Percentiles rank a stretch among this genome's conserved stretches.
Conservation (phyloP, 2,329 filamentous ascomycete species). For the Xylaria sp. region DNA sequence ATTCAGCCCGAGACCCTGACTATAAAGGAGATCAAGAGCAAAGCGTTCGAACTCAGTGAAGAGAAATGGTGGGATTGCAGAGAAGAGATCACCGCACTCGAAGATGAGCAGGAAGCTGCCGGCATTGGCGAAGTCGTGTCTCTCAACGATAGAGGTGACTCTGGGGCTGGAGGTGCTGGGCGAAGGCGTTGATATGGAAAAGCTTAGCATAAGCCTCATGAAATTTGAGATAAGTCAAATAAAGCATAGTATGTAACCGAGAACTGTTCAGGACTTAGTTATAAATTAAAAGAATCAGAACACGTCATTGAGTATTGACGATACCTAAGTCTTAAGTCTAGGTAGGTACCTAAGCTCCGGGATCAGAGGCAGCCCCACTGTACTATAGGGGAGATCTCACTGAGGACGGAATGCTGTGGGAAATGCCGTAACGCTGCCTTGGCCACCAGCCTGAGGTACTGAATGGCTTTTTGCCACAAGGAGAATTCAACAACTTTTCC, state of each 20-base stretch:
- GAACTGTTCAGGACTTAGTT: neutral
- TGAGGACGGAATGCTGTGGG: slow-evolving; percentile 1
- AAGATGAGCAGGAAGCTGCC: slow-evolving; percentile 95
- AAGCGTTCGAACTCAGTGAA: slow-evolving; percentile 89
- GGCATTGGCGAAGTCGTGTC: slow-evolving; percentile 95
- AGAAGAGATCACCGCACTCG: slow-evolving; percentile 89
- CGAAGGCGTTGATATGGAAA: slow-evolving; percentile 44
- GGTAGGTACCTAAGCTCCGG: neutral
- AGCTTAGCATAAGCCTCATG: neutral
- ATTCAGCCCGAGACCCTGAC: slow-evolving; percentile 73
- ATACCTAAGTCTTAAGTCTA: neutral
- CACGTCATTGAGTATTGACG: no score
- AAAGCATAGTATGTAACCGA: neutral
- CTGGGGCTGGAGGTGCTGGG: slow-evolving; percentile 59
- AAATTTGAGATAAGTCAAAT: neutral
- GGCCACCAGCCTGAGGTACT: neutral
- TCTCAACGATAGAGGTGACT: slow-evolving; percentile 75
- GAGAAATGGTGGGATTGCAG: slow-evolving; percentile 99
- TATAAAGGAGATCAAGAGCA: slow-evolving; percentile 92
- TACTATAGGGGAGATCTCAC: slow-evolving; percentile 8
- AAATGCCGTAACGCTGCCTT: slow-evolving; percentile 15
- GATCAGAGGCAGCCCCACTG: neutral
- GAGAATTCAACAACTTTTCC: neutral
- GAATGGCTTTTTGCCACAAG: slow-evolving; percentile 6
- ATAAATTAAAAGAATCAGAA: no score